Evolutionary conservation across 768 basidiomycete species (phyloP), one percentile per base, ranked within the genome.

Genomic region (Amylocystis lapponica): DNA sequence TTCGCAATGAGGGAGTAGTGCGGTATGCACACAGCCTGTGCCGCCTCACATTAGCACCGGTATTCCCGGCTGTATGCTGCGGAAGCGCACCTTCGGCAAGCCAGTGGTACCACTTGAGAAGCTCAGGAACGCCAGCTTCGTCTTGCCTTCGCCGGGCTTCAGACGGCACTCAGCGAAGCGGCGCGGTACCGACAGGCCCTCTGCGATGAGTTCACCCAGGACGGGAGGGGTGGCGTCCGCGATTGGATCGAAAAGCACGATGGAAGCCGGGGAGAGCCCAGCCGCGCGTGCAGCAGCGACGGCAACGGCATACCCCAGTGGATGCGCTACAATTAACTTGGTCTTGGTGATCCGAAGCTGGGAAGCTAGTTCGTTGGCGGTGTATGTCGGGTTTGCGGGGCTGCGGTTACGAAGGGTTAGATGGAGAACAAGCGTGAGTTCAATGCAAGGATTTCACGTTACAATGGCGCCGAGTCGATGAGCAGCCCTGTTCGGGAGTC

Each of bases 101-200:
- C 86, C 86, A 1, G 86, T 88, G 0, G 86, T 88, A 21, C 82
- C 82, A 19, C 83, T 85, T 0, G 83, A 86, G 54, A 86, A 87
- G 56, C 71, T 81, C 29, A 86, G 61, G 46, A 86, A 79, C 0
- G 86, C 86, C 14, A 87, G 55, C 55, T 84, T 88, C 5, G 74
- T 79, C 59, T 68, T 81, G 17, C 65, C 83, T 59, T 87, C 86
- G 1, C 81, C 80, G 0, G 70, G 68, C 1, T 47, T 60, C 19
- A 88, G 61, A 29, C 52, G 66, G 19, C 71, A 65, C 58, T 86
- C 83, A 4, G 61, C 61, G 48, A 78, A 83, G 10, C 55, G 39
- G 3, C 62, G 51, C 3, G 59, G 54, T 22, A 58, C 57, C 4
- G 59, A 54, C 3, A 75, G 58, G 4, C 84, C 84, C 26, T 69